Conservation (phyloP, 2,329 filamentous ascomycete genomes). For the Arthrobotrys megalospora region DNA sequence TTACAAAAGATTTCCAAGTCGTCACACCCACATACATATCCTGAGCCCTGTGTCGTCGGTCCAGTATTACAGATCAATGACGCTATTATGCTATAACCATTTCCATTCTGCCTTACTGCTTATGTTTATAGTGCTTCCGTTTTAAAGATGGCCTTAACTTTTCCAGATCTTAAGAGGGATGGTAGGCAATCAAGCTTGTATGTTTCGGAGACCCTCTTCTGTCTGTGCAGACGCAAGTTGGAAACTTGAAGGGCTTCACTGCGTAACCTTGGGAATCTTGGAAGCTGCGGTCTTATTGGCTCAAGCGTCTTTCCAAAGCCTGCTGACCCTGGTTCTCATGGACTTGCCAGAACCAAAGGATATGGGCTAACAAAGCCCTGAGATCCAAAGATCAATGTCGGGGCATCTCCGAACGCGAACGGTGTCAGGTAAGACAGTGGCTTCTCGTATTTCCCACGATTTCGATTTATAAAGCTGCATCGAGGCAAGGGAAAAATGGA, state of each 20-base stretch:
- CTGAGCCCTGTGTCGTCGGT: slow-evolving; percentile 30
- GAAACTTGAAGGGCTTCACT: slow-evolving; percentile 34
- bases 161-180: slow-evolving; percentile 18
- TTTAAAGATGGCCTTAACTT: slow-evolving; percentile 26
- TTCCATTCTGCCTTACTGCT: slow-evolving; percentile 1
- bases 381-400: slow-evolving; percentile 39
- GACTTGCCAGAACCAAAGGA: slow-evolving; percentile 30
- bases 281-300: slow-evolving; percentile 30
- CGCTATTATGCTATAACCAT: slow-evolving; percentile 46
- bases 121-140: slow-evolving; percentile 10
- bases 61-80: slow-evolving; percentile 55
- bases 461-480: slow-evolving; percentile 33
- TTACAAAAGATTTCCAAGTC: slow-evolving; percentile 27
- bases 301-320: neutral
- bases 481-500: neutral
- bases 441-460: slow-evolving; percentile 17
- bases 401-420: slow-evolving; percentile 60
- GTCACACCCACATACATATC: slow-evolving; percentile 38
- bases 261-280: slow-evolving; percentile 36
- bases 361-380: neutral
- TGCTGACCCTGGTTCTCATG: slow-evolving; percentile 26
- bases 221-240: slow-evolving; percentile 25
- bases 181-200: neutral
- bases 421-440: slow-evolving; percentile 53
- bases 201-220: slow-evolving; percentile 2